Evolutionary conservation across 257 asterid species (phyloP), one percentile per base, ranked within the genome.

Genomic region (Voacanga thouarsii): DNA sequence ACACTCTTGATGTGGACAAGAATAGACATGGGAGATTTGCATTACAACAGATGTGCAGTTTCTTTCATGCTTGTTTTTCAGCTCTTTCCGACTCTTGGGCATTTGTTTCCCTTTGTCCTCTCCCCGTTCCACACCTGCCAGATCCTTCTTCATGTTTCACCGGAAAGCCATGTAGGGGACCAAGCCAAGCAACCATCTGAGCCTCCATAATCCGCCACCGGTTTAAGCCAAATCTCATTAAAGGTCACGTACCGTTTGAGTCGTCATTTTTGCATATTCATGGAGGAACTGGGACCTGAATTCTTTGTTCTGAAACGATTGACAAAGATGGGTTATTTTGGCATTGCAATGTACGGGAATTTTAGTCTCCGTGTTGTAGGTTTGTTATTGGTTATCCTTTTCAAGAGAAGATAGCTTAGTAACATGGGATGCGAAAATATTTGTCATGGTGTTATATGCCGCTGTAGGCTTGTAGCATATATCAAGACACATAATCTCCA

Each of bases 321-420:
- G 71, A 65, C n/a, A 30, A 33, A 65, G 71, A 65, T 65, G 71
- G 71, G 71, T 37, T 33, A 4, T 19, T 65, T 16, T 65, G 61
- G 61, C 71, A 65, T 65, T 19, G 14, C 21, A 65, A 33, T 33
- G 21, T 33, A 12, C 24, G 33, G 47, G 26, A 15, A 65, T 33
- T 65, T 33, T 65, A 65, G 43, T 51, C 21, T 8, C 14, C 2
- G 0, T 2, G 14, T 47, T 47, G 2, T 11, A 47, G 15, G 66
- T n/a, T 59, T n/a, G 10, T 64, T 33, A 19, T 64, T 3, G 43
- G 44, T 21, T 6, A 43, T 43, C 55, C 73, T 43, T 68, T 21
- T 68, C 55, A 24, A 60, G 19, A 26, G 11, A 60, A 67, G 51
- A 16, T 37, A 1, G 6, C 30, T 69, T 70, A 15, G 11, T 44